These are phyloP conservation scores for Malania oleifera DNA, from an alignment of 164 flowering plant species.

Conservation along the genomic window DNA sequence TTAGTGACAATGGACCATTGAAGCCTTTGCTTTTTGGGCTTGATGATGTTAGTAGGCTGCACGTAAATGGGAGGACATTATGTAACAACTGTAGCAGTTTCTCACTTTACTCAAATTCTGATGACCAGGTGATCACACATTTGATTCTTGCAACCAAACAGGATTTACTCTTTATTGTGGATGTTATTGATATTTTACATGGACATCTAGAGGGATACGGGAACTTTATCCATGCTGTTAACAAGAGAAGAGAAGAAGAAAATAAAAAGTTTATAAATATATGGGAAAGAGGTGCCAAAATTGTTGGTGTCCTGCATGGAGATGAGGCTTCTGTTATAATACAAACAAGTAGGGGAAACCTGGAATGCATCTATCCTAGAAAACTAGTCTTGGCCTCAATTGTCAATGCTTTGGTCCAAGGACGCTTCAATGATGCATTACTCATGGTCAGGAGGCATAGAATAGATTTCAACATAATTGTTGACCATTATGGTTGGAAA, in stretches of 20 bases:
- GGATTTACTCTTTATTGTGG: conserved; percentile 68
- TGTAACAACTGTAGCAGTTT: conserved; percentile 85
- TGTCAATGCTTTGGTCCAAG: conserved; percentile 65
- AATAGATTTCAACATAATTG: conserved; percentile 83
- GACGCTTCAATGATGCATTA: conserved; percentile 85
- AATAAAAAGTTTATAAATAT: conserved; percentile 44
- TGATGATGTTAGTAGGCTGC: conserved; percentile 63
- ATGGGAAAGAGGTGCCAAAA: conserved; percentile 92
- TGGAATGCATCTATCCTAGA: conserved; percentile 90
- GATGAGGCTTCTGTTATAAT: conserved; percentile 82
- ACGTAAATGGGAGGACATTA: conserved; percentile 47
- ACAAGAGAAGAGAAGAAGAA: conserved; percentile 43
- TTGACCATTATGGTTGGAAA: conserved; percentile 81
- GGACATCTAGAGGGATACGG: conserved; percentile 48
- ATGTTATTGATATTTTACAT: conserved; percentile 44
- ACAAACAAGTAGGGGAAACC: conserved; percentile 81
- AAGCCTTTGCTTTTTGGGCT: conserved; percentile 68
- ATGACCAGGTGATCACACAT: conserved; percentile 57
- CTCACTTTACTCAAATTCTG: conserved; percentile 69
- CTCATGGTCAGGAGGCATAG: conserved; percentile 88
- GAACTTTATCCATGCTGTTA: conserved; percentile 35
- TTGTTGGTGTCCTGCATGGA: conserved; percentile 83
- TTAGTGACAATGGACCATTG: conserved; percentile 30
- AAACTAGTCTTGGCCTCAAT: conserved; percentile 78
- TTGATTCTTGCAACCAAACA: conserved; percentile 79